Conservation (phyloP, 2,329 filamentous ascomycete genomes). For the Scedosporium aurantiacum region DNA sequence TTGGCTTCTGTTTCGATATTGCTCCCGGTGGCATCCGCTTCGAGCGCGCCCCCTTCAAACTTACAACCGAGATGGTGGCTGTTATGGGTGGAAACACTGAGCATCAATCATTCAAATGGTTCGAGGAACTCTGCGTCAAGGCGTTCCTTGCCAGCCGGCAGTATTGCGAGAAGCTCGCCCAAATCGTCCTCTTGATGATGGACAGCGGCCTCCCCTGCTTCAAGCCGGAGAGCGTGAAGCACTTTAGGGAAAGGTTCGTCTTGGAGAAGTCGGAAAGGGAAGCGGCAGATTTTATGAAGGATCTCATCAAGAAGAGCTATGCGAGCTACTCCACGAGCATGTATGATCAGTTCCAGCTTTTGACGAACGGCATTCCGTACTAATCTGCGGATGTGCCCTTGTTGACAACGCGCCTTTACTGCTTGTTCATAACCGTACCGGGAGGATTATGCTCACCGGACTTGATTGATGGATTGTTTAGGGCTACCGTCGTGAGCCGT, state of each 20-base stretch:
- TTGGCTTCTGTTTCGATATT: slow-evolving; percentile 99
- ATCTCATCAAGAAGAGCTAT: slow-evolving; percentile 81
- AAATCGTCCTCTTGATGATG: slow-evolving; percentile 90
- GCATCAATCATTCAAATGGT: slow-evolving; percentile 86
- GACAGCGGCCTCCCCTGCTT: slow-evolving; percentile 95
- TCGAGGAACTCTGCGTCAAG: slow-evolving; percentile 93
- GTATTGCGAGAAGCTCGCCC: slow-evolving; percentile 77
- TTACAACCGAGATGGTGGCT: slow-evolving; percentile 95
- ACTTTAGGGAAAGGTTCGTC: slow-evolving; percentile 88
- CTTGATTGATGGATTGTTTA: too few relatives aligned
- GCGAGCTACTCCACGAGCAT: slow-evolving; percentile 84
- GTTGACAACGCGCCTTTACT: too few relatives aligned
- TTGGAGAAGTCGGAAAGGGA: slow-evolving; percentile 85
- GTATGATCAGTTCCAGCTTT: slow-evolving; percentile 95
- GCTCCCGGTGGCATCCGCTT: slow-evolving; percentile 95
- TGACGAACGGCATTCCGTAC: slow-evolving; percentile 96
- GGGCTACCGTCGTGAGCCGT: too few relatives aligned
- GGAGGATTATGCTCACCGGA: too few relatives aligned
- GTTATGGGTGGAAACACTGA: slow-evolving; percentile 87
- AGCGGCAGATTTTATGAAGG: slow-evolving; percentile 87
- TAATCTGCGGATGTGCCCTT: slow-evolving; percentile 25
- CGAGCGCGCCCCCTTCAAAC: slow-evolving; percentile 95
- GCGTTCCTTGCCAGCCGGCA: slow-evolving; percentile 81
- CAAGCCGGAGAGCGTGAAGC: slow-evolving; percentile 86
- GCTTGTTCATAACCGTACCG: too few relatives aligned